Base-by-base conservation (phyloP, 78 protist species). In the Dictyostelium discoideum region DNA sequence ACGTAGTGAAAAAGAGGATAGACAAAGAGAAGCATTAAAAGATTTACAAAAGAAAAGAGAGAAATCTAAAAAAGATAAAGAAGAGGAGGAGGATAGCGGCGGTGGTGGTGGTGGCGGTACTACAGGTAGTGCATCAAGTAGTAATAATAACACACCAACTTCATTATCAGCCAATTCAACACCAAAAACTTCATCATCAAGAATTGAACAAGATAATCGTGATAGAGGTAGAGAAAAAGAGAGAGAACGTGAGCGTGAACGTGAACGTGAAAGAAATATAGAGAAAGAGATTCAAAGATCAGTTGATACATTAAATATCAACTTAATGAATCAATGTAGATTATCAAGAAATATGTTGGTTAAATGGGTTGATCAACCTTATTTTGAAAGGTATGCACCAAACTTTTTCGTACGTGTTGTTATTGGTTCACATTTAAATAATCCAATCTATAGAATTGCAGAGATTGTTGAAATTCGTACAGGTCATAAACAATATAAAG, bases 321-420 rank as follows among this genome's bases (percentile, higher is more conserved):
- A 80, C 2, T 42, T 72, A 37, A 16, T 89, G 54, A 89, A 89
- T 48, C 94, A 89, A 65, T 11, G 84, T 14, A 42, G 87, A 37
- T 24, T 89, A 18, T 80, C 87, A 2, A 54, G 94, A 46, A 89
- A 89, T 39, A 89, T 89, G 87, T n/a, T 89, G 94, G 80, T 89
- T 8, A 89, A 89, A 42, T 89, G 94, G 94, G 94, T 89, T 0
- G 94, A 89, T 69, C 94, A 89, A 81, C 94, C 94, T 39, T 89
- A 89, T 84, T 89, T 89, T 89, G 94, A 89, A 40, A 22, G 14
- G 0, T 69, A 26, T 29, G 82, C 94, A 29, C 94, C 94, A 39
- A 50, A 50, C 3, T 89, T 89, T 65, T 89, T 89, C 24, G 94
- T 89, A 6, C 24, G 87, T 18, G 94, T 89, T 16, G 94, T 81